These are phyloP conservation scores for Vanrija sp. DNA, from an alignment of 1,284 basidiomycete species.

Conservation along the genomic window DNA sequence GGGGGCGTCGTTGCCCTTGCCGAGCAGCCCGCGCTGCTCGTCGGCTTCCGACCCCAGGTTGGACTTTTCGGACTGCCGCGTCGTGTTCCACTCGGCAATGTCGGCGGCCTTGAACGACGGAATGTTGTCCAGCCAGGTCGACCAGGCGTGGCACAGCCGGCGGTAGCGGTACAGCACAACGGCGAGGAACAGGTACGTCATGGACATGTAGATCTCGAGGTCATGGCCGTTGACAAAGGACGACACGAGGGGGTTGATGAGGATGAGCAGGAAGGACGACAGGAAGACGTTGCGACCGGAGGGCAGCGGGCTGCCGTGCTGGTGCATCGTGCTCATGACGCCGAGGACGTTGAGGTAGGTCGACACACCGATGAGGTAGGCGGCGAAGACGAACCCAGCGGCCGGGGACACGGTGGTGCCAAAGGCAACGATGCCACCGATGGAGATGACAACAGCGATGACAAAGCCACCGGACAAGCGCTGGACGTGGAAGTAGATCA, in stretches of 20 bases:
- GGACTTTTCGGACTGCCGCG: neutral
- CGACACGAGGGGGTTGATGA: slow-evolving; percentile 2
- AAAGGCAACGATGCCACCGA: slow-evolving; percentile 4
- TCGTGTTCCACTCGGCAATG: slow-evolving; percentile 6
- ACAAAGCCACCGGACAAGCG: slow-evolving; percentile 9
- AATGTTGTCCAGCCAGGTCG: slow-evolving; percentile 10
- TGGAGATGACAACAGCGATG: slow-evolving; percentile 2
- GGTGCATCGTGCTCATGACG: slow-evolving; percentile 13
- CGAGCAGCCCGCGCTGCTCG: neutral
- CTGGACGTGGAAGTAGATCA: slow-evolving; percentile 12
- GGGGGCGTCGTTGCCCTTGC: neutral
- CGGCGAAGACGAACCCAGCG: slow-evolving; percentile 7
- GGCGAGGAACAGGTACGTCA: slow-evolving; percentile 8
- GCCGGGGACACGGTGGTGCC: neutral
- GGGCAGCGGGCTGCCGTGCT: slow-evolving; percentile 9
- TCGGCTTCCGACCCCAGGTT: neutral
- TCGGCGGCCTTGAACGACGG: slow-evolving; percentile 3
- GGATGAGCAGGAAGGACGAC: slow-evolving; percentile 3
- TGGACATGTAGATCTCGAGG: slow-evolving; percentile 8
- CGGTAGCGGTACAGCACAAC: slow-evolving; percentile 5
- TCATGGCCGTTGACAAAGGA: slow-evolving; percentile 10
- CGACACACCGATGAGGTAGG: slow-evolving; percentile 8
- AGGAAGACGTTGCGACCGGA: slow-evolving; percentile 12
- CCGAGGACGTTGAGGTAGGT: slow-evolving; percentile 14
- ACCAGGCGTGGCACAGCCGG: slow-evolving; percentile 10